Conservation (phyloP, 2,329 filamentous ascomycete genomes). For the Penicillium sp. region DNA sequence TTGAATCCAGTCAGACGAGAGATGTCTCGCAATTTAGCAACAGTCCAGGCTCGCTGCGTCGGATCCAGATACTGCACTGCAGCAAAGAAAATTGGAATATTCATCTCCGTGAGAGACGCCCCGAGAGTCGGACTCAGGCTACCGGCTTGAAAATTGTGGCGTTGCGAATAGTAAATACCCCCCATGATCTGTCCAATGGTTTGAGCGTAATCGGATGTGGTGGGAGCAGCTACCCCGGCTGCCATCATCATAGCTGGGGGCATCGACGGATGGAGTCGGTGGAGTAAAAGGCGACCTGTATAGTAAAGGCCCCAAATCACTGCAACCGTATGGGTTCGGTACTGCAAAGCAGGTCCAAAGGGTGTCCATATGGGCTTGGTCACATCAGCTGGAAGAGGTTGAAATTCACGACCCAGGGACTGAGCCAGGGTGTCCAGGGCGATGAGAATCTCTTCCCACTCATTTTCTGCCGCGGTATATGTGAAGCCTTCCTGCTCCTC, state of each 20-base stretch:
- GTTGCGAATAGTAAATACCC: constrained; percentile 52
- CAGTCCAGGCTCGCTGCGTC: constrained; percentile 69
- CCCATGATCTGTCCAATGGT: constrained; percentile 75
- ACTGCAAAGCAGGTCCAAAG: constrained; percentile 75
- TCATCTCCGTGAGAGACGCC: constrained; percentile 73
- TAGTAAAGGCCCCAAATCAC: constrained; percentile 84
- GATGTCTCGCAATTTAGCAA: constrained; percentile 68
- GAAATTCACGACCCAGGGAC: constrained; percentile 67
- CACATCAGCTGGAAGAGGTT: constrained; percentile 65
- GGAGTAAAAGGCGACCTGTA: constrained; percentile 74
- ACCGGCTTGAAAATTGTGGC: constrained; percentile 30
- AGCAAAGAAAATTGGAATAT: constrained; percentile 79
- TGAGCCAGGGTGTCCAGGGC: constrained; percentile 45
- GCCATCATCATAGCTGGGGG: constrained; percentile 85
- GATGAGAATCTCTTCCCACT: constrained; percentile 59
- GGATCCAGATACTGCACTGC: constrained; percentile 70
- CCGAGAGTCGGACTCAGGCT: constrained; percentile 71
- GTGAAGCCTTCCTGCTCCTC: constrained; percentile 56
- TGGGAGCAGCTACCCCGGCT: constrained; percentile 66
- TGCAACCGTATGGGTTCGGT: constrained; percentile 79
- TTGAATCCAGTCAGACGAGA: constrained; percentile 81
- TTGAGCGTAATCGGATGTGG: constrained; percentile 65
- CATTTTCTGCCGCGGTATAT: constrained; percentile 63
- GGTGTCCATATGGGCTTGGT: constrained; percentile 59
- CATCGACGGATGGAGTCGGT: constrained; percentile 81